Evolutionary conservation across 257 asterid species (phyloP).

Genomic region (Rauvolfia tetraphylla): DNA sequence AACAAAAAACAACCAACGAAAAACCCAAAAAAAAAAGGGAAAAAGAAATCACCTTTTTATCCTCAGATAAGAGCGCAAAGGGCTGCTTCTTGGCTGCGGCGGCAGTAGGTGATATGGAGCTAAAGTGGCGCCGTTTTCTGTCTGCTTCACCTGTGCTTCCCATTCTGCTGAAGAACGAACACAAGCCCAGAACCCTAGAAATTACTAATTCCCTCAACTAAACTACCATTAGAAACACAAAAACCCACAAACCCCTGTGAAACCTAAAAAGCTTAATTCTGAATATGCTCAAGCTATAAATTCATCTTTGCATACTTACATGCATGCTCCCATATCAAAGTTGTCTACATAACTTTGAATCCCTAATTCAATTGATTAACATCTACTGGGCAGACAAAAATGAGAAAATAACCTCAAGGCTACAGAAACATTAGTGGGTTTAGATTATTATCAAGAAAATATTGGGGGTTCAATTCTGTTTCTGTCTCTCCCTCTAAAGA

Average conservation of each 20-base stretch:
- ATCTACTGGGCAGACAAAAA: not conserved
- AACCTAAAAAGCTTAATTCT: not conserved
- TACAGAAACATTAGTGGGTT: not conserved
- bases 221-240: slow-evolving; percentile 11
- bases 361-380: slow-evolving; percentile 2
- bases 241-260: slow-evolving; percentile 1
- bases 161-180: slow-evolving; percentile 27
- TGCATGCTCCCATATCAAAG: not conserved
- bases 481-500: not conserved
- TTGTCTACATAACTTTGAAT: not conserved
- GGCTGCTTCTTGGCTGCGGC: slow-evolving; percentile 60
- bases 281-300: not conserved
- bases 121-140: slow-evolving; percentile 68
- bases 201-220: slow-evolving; percentile 2
- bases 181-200: slow-evolving; percentile 12
- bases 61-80: slow-evolving; percentile 59
- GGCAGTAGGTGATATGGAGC: slow-evolving; percentile 64
- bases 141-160: slow-evolving; percentile 88
- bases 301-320: slow-evolving; percentile 1
- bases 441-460: not conserved
- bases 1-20: not conserved
- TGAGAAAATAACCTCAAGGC: not conserved
- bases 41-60: slow-evolving; percentile 54
- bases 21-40: not conserved
- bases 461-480: not conserved